Percentiles rank a stretch among this genome's conserved stretches.
Conservation (phyloP, 768 basidiomycete species). For the Pleurotus cornucopiae region DNA sequence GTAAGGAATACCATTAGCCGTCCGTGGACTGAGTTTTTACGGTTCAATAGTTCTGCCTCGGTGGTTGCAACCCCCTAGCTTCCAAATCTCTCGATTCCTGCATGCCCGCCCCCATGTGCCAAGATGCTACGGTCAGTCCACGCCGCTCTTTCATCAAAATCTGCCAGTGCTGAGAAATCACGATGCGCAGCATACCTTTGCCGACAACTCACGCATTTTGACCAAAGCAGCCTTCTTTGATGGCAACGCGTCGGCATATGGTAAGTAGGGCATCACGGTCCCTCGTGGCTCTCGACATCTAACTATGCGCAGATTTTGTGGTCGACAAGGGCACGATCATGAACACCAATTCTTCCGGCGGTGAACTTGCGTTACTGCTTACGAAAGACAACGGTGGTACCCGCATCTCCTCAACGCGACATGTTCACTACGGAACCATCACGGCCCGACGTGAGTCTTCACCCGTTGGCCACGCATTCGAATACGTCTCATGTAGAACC, state of each 20-base stretch:
- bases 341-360: constrained; percentile 56
- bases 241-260: constrained; percentile 70
- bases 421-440: constrained; percentile 77
- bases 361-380: constrained; percentile 65
- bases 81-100: constrained; percentile 67
- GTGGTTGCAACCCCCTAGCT: constrained; percentile 80
- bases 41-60: constrained; percentile 63
- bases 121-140: constrained; percentile 48
- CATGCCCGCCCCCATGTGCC: constrained; percentile 67
- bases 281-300: not conserved
- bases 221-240: constrained; percentile 63
- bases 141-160: not conserved
- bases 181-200: constrained; percentile 49
- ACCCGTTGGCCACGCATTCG: not conserved
- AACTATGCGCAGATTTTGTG: constrained; percentile 53
- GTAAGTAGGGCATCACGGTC: constrained; percentile 25
- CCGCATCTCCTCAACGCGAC: constrained; percentile 73
- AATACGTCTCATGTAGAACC: not conserved
- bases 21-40: constrained; percentile 4
- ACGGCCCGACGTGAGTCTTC: constrained; percentile 49
- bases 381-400: constrained; percentile 74
- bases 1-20: constrained; percentile 25
- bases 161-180: not conserved
- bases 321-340: constrained; percentile 64
- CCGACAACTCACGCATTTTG: constrained; percentile 62